Evolutionary conservation across 805 yeast species (phyloP), one percentile per base, ranked within the genome.

Genomic region (Myxozyma mucilagina): DNA sequence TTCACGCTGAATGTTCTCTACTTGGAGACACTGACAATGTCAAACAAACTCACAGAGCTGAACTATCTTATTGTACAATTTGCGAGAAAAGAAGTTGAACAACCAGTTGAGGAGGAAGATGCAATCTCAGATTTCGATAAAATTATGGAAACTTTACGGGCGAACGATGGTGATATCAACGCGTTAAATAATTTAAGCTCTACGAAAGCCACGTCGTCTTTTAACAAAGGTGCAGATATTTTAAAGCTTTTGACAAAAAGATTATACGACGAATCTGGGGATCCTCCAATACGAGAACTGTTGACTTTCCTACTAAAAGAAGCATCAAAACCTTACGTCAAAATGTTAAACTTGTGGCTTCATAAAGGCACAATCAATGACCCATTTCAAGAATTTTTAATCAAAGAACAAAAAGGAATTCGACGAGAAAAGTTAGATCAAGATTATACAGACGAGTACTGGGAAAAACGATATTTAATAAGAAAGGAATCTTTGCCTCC

Each of bases 331-430:
- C 83, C 84, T 43, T 94, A 90, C 69, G 77, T 89, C 18, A 66
- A 67, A 1, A 87, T 88, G 84, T 76, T 94, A 9, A 85, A 87
- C 67, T 71, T 76, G n/a, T 94, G 99, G 99, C 78, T 93, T 16
- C 79, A 80, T 4, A 75, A 79, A 52, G 99, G 99, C 0, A 76
- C 78, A 5, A 77, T 94, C 9, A 80, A 83, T 64, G 99, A 94
- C 68, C 90, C 89, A 0, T 84, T 84, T 70, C 84, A 86, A 43
- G 99, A 93, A 72, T 94, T 94, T 71, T 75, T 91, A 70, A 83
- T 94, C n/a, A 79, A 82, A 34, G 76, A 74, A 60, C 68, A 61
- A 59, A 66, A 63, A 36, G 63, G 70, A 14, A 61, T 67, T 3
- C 68, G 67, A 6, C 48, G 70, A 5, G 68, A 69, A 29, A 60